These are phyloP conservation scores for Tulasnella sp. DNA, from an alignment of 768 basidiomycete species.

Conservation along the genomic window DNA sequence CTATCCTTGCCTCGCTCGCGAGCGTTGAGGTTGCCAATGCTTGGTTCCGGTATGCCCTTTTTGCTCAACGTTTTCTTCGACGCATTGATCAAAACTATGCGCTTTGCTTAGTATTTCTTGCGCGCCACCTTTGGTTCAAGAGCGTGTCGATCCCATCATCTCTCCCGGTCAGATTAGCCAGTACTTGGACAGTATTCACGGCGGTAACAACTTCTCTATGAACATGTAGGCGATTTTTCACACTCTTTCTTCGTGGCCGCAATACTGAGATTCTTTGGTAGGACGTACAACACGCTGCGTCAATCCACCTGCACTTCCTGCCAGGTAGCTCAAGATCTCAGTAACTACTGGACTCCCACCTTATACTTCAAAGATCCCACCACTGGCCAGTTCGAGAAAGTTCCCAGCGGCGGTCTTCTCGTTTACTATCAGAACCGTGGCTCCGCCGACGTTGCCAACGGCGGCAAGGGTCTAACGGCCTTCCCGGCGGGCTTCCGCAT, in stretches of 20 bases:
- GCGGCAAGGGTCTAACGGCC: not conserved
- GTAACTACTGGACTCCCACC: slow-evolving; percentile 13
- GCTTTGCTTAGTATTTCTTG: not conserved
- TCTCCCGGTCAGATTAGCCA: slow-evolving; percentile 1
- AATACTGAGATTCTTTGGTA: not conserved
- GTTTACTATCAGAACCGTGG: slow-evolving; percentile 14
- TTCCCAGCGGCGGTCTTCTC: slow-evolving; percentile 13
- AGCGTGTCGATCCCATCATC: slow-evolving; percentile 14
- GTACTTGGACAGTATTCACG: slow-evolving; percentile 13
- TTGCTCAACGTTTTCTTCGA: not conserved
- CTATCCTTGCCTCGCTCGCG: not conserved
- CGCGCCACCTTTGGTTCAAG: not conserved
- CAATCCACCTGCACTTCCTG: slow-evolving; percentile 9
- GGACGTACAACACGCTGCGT: slow-evolving; percentile 14
- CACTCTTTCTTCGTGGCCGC: not conserved
- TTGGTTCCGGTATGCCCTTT: slow-evolving; percentile 4
- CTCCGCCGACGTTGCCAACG: not conserved
- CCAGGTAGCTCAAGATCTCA: slow-evolving; percentile 10
- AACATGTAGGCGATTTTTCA: not conserved
- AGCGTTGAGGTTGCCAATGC: not conserved
- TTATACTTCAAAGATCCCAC: slow-evolving; percentile 11
- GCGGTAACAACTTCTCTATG: not conserved
- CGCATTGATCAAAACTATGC: not conserved
- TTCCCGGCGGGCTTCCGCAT: slow-evolving; percentile 15
- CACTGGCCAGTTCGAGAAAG: slow-evolving; percentile 3